phyloP scores from a whole-genome alignment of 345 rosid genomes.

The Salix purpurea region DNA sequence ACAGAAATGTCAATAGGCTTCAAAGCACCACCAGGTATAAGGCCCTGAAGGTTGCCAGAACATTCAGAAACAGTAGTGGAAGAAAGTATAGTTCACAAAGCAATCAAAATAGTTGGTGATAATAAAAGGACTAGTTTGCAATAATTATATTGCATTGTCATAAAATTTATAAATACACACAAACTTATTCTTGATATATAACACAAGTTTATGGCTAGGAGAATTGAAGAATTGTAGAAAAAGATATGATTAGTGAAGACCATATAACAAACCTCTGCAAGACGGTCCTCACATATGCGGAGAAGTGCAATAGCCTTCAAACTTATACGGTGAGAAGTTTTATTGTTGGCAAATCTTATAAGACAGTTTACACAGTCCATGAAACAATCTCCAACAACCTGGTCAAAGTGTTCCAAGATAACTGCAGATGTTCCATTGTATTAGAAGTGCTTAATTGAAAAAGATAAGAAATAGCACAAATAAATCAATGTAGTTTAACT shows the following conservation, averaged over 20 bases:
- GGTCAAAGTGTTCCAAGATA: constrained; percentile 97
- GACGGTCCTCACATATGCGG: constrained; percentile 97
- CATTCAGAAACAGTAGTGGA: constrained; percentile 14
- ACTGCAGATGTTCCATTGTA: constrained; percentile 55
- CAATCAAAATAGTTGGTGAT: background rate
- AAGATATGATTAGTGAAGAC: background rate
- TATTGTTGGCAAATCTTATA: constrained; percentile 92
- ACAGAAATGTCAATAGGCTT: constrained; percentile 52
- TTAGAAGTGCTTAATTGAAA: constrained; percentile 29
- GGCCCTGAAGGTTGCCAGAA: constrained; percentile 49
- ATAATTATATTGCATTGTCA: background rate
- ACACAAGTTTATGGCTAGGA: background rate
- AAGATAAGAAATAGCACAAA: background rate
- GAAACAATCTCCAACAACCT: constrained; percentile 96
- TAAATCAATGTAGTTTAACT: background rate
- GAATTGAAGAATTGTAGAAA: background rate
- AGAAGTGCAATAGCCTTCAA: constrained; percentile 98
- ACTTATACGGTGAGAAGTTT: constrained; percentile 85
- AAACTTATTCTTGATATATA: background rate
- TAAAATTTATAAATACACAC: background rate
- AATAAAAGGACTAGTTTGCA: background rate
- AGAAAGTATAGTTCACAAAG: background rate
- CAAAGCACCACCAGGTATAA: constrained; percentile 79
- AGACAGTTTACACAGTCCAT: constrained; percentile 99
- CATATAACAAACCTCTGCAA: constrained; percentile 74